phyloP scores from a whole-genome alignment of 176 grass and related monocot species.

The Oryza officinalis region DNA sequence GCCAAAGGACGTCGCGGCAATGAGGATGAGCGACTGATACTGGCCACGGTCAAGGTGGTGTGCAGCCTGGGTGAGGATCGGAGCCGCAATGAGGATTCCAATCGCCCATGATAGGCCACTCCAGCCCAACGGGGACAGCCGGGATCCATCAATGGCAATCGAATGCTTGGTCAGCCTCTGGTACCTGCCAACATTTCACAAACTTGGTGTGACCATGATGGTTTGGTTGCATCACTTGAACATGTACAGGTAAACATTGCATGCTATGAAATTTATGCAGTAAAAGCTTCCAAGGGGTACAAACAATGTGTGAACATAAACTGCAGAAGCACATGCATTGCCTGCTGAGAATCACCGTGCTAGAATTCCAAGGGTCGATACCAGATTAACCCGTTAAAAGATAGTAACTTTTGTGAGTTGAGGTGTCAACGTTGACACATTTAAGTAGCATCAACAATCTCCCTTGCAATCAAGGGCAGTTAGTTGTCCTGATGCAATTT shows the following conservation, averaged over 20 bases:
- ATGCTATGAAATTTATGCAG: slow-evolving; percentile 15
- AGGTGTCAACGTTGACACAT: slow-evolving; percentile 38
- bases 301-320: not conserved
- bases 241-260: not conserved
- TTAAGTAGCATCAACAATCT: slow-evolving; percentile 40
- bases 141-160: slow-evolving; percentile 54
- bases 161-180: slow-evolving; percentile 66
- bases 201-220: slow-evolving; percentile 37
- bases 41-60: slow-evolving; percentile 82
- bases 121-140: slow-evolving; percentile 71
- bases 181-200: slow-evolving; percentile 58
- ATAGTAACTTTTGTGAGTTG: slow-evolving; percentile 27
- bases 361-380: not conserved
- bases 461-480: slow-evolving; percentile 46
- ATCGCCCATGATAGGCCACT: slow-evolving; percentile 85
- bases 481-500: slow-evolving; percentile 46
- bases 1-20: slow-evolving; percentile 62
- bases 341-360: not conserved
- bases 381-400: not conserved
- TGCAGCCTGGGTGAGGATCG: slow-evolving; percentile 61
- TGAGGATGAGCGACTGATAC: slow-evolving; percentile 71
- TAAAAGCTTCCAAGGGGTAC: not conserved
- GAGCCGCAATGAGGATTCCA: slow-evolving; percentile 57
- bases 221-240: slow-evolving; percentile 10
- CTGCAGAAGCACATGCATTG: not conserved